Conservation (phyloP, 2,329 filamentous ascomycete genomes). For the Xenosphaeropsis pyriputrescens region DNA sequence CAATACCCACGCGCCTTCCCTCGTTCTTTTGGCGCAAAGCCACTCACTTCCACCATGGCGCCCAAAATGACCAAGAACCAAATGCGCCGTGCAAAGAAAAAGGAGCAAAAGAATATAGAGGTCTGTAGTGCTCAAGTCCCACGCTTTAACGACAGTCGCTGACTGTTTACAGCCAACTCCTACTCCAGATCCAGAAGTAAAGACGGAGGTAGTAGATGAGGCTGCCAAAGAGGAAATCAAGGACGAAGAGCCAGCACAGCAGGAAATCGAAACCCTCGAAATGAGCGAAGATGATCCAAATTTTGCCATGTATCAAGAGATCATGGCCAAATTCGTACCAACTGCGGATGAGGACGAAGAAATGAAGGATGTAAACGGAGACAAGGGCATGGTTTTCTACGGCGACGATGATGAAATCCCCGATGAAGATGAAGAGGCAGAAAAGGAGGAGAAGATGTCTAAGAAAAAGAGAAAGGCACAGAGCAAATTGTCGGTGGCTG, state of each 20-base stretch:
- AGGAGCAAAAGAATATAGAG: constrained; percentile 66
- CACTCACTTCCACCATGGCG: constrained; percentile 34
- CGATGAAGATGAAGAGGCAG: constrained; percentile 63
- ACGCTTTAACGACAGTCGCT: not conserved
- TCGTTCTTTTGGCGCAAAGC: constrained; percentile 5
- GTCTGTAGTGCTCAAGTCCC: constrained; percentile 20
- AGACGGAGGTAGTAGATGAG: constrained; percentile 22
- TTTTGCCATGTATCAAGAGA: constrained; percentile 69
- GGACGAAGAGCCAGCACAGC: constrained; percentile 19
- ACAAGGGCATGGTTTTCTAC: constrained; percentile 76
- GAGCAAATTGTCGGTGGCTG: constrained; percentile 85
- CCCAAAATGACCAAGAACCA: constrained; percentile 87
- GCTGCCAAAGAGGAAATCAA: constrained; percentile 12
- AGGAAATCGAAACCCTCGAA: constrained; percentile 28
- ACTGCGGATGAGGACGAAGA: constrained; percentile 45
- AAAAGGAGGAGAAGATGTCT: constrained; percentile 55
- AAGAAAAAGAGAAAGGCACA: constrained; percentile 91
- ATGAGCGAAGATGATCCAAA: constrained; percentile 58
- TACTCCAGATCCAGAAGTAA: constrained; percentile 15
- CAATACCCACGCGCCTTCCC: not conserved
- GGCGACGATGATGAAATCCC: constrained; percentile 78
- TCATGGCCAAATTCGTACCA: constrained; percentile 68
- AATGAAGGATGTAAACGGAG: constrained; percentile 48
- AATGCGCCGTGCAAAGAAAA: constrained; percentile 84
- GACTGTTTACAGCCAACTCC: constrained; percentile 8